A percentile compares a stretch with the other conserved stretches of the same genome.
phyloP scores from a whole-genome alignment of 495 filamentous ascomycete genomes.

The Penicillium odoratum region DNA sequence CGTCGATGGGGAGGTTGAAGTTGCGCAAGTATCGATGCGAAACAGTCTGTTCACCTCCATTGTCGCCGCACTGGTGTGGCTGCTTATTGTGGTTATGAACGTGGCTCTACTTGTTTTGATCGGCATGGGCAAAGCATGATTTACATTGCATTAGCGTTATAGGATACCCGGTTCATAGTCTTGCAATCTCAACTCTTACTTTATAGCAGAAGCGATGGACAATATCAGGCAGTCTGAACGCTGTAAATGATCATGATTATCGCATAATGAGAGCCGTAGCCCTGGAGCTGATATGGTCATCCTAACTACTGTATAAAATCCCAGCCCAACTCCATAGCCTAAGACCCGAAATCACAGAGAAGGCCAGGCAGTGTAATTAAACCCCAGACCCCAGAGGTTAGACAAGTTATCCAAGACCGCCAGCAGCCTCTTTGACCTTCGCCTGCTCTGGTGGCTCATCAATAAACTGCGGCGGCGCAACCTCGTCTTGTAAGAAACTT shows the following conservation, averaged over 20 bases:
- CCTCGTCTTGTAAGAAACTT: slow-evolving; percentile 84
- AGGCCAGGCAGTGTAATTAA: too few relatives aligned
- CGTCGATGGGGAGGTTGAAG: slow-evolving; percentile 28
- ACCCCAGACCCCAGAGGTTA: neutral
- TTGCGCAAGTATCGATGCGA: slow-evolving; percentile 49
- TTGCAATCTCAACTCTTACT: neutral
- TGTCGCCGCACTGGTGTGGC: slow-evolving; percentile 61
- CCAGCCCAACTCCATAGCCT: slow-evolving; percentile 15
- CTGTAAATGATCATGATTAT: slow-evolving; percentile 2
- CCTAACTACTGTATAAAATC: neutral
- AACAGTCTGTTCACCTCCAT: slow-evolving; percentile 60
- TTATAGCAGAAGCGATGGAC: neutral
- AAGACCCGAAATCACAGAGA: neutral
- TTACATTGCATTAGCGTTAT: slow-evolving; percentile 2
- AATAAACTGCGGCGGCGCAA: slow-evolving; percentile 79
- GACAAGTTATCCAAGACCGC: slow-evolving; percentile 34
- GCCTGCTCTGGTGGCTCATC: slow-evolving; percentile 70
- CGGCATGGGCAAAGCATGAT: slow-evolving; percentile 52
- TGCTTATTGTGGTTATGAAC: slow-evolving; percentile 71
- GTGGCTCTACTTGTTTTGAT: slow-evolving; percentile 68
- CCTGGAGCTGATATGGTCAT: neutral
- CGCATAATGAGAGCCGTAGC: neutral
- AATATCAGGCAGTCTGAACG: slow-evolving; percentile 3
- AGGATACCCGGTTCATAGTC: neutral
- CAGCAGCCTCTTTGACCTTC: slow-evolving; percentile 74